Evolutionary conservation across 2,329 filamentous ascomycete genomes (phyloP), one percentile per base, ranked within the genome.

Genomic region (Daldinia sp.): DNA sequence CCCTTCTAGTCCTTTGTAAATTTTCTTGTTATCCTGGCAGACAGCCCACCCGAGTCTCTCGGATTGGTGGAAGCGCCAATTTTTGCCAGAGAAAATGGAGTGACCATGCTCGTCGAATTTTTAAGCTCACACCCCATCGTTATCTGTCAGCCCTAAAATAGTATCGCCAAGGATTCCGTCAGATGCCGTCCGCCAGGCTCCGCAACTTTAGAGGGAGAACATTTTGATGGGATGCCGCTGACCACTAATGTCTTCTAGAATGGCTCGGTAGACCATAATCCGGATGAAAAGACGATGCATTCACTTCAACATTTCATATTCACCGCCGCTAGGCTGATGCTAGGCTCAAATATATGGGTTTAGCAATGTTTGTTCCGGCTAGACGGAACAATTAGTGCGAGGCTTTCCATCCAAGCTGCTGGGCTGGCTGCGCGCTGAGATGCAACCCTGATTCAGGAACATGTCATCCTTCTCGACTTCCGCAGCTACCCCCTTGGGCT

Each of bases 401-500:
- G 58, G 55, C 48, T 60, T 62, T 55, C 55, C 54, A 35, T 50
- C 28, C 51, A 57, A 60, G 50, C 39, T 61, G 60, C 50, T 50
- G 50, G 61, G 58, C 44, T 37, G 44, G 51, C 42, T 48, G 48
- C 39, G 48, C 15, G 48, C 15, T 65, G 60, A 44, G 50, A 55
- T 65, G 56, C 59, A 46, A 65, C 67, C 58, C 56, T 64, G 63
- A 70, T 67, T 70, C 66, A 72, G 65, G 72, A 71, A 72, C 68
- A 69, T 55, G 63, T 64, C 53, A 60, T 51, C 58, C 12, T 58
- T 33, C 15, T 12, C 2, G 26, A 1, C 59, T 55, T 67, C 62
- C 50, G 63, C 54, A 42, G 44, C 61, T 50, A 65, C 60, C 42
- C 55, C 35, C 60, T 50, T 15, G 46, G 41, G 46, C 46, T 51